Percentiles rank a stretch among this genome's conserved stretches.
Evolutionary conservation across 2,329 filamentous ascomycete genomes (phyloP).

Genomic region (Domatiomyces globalis): DNA sequence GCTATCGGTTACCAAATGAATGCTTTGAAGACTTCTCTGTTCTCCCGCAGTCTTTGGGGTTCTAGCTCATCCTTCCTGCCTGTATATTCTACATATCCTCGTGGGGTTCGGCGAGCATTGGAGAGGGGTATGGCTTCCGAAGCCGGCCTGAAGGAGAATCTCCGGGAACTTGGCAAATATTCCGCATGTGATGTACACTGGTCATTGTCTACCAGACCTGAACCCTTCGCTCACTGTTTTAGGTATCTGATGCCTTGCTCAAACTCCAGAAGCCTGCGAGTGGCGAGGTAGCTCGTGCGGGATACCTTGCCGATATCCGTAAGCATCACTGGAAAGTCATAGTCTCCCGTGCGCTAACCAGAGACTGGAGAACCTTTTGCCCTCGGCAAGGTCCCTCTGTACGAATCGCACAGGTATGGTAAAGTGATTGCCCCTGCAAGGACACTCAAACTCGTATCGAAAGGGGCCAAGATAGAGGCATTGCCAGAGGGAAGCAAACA

Average conservation of each 20-base stretch:
- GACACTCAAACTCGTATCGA: constrained; percentile 40
- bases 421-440: constrained; percentile 29
- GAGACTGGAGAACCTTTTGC: background rate
- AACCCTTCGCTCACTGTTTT: background rate
- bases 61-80: background rate
- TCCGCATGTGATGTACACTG: constrained; percentile 31
- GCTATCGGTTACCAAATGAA: background rate
- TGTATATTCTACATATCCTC: background rate
- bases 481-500: constrained; percentile 20
- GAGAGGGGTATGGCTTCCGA: background rate
- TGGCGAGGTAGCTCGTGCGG: constrained; percentile 43
- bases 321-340: constrained; percentile 1
- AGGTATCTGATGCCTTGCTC: constrained; percentile 59
- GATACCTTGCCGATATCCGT: constrained; percentile 48
- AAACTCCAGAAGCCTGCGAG: constrained; percentile 41
- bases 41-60: background rate
- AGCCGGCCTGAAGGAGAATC: constrained; percentile 22
- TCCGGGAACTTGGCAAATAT: constrained; percentile 22
- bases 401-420: constrained; percentile 10
- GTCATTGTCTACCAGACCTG: too few species aligned
- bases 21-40: background rate
- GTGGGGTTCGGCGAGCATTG: background rate
- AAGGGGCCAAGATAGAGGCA: constrained; percentile 20
- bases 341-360: background rate
- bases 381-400: background rate